A percentile compares a stretch with the other conserved stretches of the same genome.
Evolutionary conservation across 176 grass and related monocot genomes (phyloP).

Genomic region (Avena atlantica): DNA sequence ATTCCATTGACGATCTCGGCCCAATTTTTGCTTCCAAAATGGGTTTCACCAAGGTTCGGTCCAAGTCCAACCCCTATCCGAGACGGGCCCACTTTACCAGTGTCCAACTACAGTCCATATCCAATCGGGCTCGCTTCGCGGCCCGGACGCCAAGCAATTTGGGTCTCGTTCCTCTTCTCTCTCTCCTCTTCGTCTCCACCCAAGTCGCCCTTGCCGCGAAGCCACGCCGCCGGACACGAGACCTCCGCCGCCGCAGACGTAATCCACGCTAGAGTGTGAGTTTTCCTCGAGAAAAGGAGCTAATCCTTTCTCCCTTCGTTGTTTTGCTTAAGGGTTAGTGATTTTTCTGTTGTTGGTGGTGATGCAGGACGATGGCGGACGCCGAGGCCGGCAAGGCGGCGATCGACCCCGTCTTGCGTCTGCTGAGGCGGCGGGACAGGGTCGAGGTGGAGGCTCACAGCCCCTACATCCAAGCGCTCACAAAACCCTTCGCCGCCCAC

Average conservation of each 20-base stretch:
- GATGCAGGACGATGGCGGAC: conserved; percentile 69
- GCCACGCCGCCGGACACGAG: conserved; percentile 26
- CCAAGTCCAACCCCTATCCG: not conserved
- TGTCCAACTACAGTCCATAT: not conserved
- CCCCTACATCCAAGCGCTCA: conserved; percentile 75
- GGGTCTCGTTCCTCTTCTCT: not conserved
- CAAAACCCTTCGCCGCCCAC: conserved; percentile 71
- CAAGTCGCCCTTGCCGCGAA: conserved; percentile 21
- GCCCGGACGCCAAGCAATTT: conserved; percentile 32
- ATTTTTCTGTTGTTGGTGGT: conserved; percentile 17
- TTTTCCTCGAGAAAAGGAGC: not conserved
- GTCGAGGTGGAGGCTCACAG: conserved; percentile 84
- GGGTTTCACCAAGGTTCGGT: not conserved
- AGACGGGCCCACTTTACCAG: not conserved
- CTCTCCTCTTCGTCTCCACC: not conserved
- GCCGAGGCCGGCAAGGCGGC: conserved; percentile 65
- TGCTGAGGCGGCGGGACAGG: conserved; percentile 65
- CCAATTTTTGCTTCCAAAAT: not conserved
- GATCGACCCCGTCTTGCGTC: conserved; percentile 54
- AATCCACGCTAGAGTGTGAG: conserved; percentile 20
- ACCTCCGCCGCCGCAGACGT: not conserved
- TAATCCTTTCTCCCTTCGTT: not conserved
- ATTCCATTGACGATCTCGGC: conserved; percentile 9
- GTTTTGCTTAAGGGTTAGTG: not conserved
- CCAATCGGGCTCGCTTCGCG: conserved; percentile 5